These are phyloP conservation scores for Gossypium mustelinum DNA, from an alignment of 345 rosid genomes.

Conservation along the genomic window DNA sequence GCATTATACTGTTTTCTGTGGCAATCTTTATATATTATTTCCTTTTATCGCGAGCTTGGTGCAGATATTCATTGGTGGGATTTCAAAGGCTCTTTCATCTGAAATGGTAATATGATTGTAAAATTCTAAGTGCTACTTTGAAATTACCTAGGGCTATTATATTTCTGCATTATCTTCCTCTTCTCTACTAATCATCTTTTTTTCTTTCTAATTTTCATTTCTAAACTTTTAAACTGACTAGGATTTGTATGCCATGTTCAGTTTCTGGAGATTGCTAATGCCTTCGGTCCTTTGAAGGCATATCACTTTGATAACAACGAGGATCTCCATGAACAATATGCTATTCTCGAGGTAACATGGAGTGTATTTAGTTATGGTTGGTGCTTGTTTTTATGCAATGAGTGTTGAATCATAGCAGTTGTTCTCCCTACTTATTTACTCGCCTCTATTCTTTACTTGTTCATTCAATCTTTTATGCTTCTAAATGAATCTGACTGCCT, in stretches of 20 bases:
- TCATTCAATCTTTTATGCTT: neutral
- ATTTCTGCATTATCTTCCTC: neutral
- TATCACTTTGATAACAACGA: conserved; percentile 48
- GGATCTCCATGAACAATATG: conserved; percentile 37
- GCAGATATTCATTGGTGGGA: conserved; percentile 92
- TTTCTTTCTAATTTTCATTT: neutral
- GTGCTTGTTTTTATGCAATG: conserved; percentile 5
- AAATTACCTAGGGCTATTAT: conserved; percentile 11
- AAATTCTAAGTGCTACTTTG: neutral
- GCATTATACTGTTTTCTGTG: neutral
- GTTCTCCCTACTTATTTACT: neutral
- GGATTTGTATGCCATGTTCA: conserved; percentile 34
- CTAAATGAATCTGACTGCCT: conserved; percentile 8
- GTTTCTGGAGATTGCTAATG: conserved; percentile 80
- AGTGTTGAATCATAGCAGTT: neutral
- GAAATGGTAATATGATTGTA: conserved; percentile 59
- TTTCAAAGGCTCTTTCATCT: conserved; percentile 64
- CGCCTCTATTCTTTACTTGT: neutral
- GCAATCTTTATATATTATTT: neutral
- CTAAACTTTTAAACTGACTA: neutral
- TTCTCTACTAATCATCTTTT: neutral
- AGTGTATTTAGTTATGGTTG: conserved; percentile 14
- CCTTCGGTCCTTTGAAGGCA: conserved; percentile 82
- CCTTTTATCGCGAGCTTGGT: conserved; percentile 23
- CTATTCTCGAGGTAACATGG: conserved; percentile 78